Evolutionary conservation across 75 land plant species (phyloP).

Genomic region (Cunninghamia lanceolata): DNA sequence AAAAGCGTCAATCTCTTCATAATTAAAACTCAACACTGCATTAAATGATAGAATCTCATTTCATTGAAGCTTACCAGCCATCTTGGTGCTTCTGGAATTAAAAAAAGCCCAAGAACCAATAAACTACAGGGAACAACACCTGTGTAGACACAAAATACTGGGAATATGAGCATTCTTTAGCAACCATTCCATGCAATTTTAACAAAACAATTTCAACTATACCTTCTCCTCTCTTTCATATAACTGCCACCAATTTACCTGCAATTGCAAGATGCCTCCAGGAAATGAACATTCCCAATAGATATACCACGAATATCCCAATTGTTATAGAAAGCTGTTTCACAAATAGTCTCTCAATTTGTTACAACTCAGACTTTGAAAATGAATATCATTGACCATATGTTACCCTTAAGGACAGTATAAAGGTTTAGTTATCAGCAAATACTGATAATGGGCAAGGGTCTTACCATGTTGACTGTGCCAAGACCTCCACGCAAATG

Average conservation of each 20-base stretch:
- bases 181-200: background rate
- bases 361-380: background rate
- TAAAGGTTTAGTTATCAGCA: background rate
- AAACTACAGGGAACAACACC: conserved; percentile 18
- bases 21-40: background rate
- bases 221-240: conserved; percentile 3
- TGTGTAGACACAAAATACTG: conserved; percentile 5
- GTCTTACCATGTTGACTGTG: conserved; percentile 33
- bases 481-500: too few species aligned
- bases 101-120: conserved; percentile 22
- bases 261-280: conserved; percentile 31
- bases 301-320: conserved; percentile 24
- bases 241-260: conserved; percentile 17
- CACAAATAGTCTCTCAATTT: background rate
- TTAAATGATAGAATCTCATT: too few species aligned
- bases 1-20: background rate
- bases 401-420: background rate
- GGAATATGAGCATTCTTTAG: background rate
- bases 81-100: conserved; percentile 38
- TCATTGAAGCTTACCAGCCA: conserved; percentile 24
- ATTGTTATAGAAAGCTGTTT: conserved; percentile 30
- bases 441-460: background rate
- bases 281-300: conserved; percentile 21
- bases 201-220: background rate
- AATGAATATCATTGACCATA: background rate